phyloP scores from a whole-genome alignment of 2,329 filamentous ascomycete genomes.

The Diplodia scrobiculata region DNA sequence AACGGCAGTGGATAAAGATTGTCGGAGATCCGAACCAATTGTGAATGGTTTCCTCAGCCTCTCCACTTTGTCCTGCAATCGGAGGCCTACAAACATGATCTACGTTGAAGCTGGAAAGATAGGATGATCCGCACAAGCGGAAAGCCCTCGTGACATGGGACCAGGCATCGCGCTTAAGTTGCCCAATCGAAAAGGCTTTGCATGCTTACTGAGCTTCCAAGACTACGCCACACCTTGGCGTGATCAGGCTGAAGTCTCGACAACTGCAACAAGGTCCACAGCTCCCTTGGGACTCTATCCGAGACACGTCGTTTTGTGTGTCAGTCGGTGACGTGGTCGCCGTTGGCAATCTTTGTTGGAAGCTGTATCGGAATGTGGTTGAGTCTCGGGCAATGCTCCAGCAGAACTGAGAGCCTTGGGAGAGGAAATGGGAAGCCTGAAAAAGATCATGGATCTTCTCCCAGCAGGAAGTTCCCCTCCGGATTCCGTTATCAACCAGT shows the following conservation, averaged over 20 bases:
- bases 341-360: slow-evolving; percentile 6
- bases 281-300: not conserved
- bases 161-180: not conserved
- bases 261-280: not conserved
- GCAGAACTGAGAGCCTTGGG: not conserved
- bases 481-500: not conserved
- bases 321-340: not conserved
- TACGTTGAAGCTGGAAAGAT: not conserved
- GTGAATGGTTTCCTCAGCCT: too few relatives aligned
- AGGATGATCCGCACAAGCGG: not conserved
- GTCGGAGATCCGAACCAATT: not conserved
- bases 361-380: not conserved
- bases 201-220: not conserved
- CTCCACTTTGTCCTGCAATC: too few relatives aligned
- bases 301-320: not conserved
- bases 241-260: not conserved
- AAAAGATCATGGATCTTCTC: not conserved
- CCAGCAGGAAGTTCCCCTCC: not conserved
- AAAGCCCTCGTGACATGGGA: not conserved
- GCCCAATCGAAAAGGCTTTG: not conserved
- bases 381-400: not conserved
- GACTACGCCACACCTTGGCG: not conserved
- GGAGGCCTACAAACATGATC: too few relatives aligned
- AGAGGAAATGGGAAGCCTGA: not conserved
- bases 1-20: not conserved